phyloP scores from a whole-genome alignment of 2,329 filamentous ascomycete genomes.

The Rutstroemia sp. region DNA sequence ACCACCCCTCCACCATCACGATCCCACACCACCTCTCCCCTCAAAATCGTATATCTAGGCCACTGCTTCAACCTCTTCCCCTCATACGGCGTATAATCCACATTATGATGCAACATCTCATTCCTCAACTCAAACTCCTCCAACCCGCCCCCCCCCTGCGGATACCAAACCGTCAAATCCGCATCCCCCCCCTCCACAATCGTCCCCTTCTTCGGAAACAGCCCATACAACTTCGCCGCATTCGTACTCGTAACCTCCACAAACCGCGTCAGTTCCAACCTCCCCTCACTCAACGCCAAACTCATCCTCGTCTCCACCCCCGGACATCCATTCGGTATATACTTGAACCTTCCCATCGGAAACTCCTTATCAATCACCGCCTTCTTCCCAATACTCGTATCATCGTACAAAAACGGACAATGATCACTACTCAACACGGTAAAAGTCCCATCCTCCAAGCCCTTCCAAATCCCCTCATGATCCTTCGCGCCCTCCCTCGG shows the following conservation, averaged over 20 bases:
- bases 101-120: conserved; percentile 49
- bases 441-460: conserved; percentile 44
- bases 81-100: conserved; percentile 58
- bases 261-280: conserved; percentile 40
- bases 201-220: conserved; percentile 44
- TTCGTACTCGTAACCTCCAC: conserved; percentile 48
- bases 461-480: conserved; percentile 44
- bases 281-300: conserved; percentile 33
- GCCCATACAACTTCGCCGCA: conserved; percentile 49
- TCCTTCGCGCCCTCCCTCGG: conserved; percentile 38
- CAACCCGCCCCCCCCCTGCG: conserved; percentile 30
- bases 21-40: conserved; percentile 52
- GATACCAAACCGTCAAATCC: conserved; percentile 52
- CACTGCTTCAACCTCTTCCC: conserved; percentile 49
- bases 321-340: conserved; percentile 51
- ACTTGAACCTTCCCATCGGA: conserved; percentile 41
- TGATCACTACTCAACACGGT: conserved; percentile 40
- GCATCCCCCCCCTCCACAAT: conserved; percentile 45
- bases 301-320: conserved; percentile 50
- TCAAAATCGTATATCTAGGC: conserved; percentile 52
- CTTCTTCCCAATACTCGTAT: conserved; percentile 40
- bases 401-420: conserved; percentile 35
- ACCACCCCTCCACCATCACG: conserved; percentile 43
- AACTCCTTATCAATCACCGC: conserved; percentile 37
- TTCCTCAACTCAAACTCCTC: conserved; percentile 41